phyloP scores from a whole-genome alignment of 2,329 filamentous ascomycete species.

The Ascosphaera apis region DNA sequence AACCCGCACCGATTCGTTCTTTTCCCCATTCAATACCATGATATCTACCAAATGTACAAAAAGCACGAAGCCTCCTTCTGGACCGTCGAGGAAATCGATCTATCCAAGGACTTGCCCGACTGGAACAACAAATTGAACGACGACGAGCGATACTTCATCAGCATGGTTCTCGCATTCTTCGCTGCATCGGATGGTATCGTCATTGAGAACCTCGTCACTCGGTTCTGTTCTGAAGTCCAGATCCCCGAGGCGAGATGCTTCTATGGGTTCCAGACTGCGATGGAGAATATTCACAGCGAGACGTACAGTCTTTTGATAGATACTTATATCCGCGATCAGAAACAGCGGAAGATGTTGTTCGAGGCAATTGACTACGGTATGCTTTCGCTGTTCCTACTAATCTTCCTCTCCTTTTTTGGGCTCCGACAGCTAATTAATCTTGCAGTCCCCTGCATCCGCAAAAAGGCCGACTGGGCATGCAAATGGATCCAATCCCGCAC shows the following conservation, averaged over 20 bases:
- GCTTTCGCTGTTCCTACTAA: conserved; percentile 11
- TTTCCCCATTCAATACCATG: conserved; percentile 98
- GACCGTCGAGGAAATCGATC: conserved; percentile 97
- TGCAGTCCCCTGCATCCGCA: conserved; percentile 78
- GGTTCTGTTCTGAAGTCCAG: conserved; percentile 92
- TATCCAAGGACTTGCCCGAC: conserved; percentile 96
- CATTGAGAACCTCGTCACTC: conserved; percentile 97
- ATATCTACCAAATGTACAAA: conserved; percentile 99
- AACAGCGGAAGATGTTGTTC: conserved; percentile 83
- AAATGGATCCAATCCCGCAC: conserved; percentile 84
- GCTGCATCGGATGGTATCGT: conserved; percentile 97
- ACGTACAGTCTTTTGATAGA: conserved; percentile 98
- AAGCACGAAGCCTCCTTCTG: conserved; percentile 99
- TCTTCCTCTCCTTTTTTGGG: neutral
- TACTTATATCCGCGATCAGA: conserved; percentile 95
- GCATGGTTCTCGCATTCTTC: conserved; percentile 96
- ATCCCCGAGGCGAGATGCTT: conserved; percentile 97
- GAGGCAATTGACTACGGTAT: conserved; percentile 95
- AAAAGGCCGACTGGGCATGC: conserved; percentile 97
- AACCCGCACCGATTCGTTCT: conserved; percentile 92
- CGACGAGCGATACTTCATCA: conserved; percentile 96
- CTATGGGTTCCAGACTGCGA: conserved; percentile 99
- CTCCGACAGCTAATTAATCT: conserved; percentile 9
- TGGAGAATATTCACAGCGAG: conserved; percentile 99
- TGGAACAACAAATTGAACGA: conserved; percentile 97